Conservation (phyloP, 2,329 filamentous ascomycete species). For the Pestalotiopsis sp. region DNA sequence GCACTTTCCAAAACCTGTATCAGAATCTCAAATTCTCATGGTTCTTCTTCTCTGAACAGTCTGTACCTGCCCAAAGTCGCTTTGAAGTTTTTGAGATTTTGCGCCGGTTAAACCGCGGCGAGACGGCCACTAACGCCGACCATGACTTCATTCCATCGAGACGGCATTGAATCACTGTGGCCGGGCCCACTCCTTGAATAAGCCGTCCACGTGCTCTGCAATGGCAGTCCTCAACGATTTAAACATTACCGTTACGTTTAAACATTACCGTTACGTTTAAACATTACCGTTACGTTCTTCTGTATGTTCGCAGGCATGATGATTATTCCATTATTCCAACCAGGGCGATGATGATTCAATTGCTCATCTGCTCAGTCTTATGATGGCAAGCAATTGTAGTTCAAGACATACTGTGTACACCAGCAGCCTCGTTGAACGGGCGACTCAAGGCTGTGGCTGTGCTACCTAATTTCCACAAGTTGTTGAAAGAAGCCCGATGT, state of each 20-base stretch:
- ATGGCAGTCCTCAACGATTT: too few relatives aligned
- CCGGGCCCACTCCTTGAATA: too few relatives aligned
- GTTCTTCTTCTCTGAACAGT: too few relatives aligned
- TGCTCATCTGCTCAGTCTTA: neutral
- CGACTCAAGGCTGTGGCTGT: neutral
- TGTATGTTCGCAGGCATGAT: too few relatives aligned
- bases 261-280: too few relatives aligned
- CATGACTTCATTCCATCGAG: slow-evolving; percentile 7
- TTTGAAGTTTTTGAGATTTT: neutral
- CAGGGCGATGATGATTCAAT: too few relatives aligned
- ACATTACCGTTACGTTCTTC: too few relatives aligned
- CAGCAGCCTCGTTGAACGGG: neutral
- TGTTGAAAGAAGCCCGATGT: neutral
- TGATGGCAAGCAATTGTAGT: neutral
- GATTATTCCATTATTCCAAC: too few relatives aligned
- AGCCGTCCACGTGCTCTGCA: too few relatives aligned
- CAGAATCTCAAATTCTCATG: too few relatives aligned
- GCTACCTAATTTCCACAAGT: neutral
- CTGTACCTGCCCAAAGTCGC: neutral
- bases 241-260: too few relatives aligned
- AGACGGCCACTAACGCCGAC: neutral
- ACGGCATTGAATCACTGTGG: neutral
- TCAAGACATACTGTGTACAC: neutral
- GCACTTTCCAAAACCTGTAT: too few relatives aligned
- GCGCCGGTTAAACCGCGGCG: slow-evolving; percentile 9